These are phyloP conservation scores for Cladophialophora immunda DNA, from an alignment of 2,329 filamentous ascomycete species.

Conservation along the genomic window DNA sequence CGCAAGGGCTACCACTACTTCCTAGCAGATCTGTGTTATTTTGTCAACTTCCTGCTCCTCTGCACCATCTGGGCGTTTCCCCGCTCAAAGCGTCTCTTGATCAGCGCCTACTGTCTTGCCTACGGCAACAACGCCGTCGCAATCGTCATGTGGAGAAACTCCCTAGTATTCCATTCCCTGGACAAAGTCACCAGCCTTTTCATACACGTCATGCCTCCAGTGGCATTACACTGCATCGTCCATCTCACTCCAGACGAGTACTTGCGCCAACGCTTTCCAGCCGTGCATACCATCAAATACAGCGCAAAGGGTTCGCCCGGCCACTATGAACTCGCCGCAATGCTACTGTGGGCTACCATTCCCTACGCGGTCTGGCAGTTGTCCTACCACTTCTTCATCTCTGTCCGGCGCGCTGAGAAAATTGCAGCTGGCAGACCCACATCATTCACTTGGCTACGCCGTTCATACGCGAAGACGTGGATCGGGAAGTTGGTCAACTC, in stretches of 20 bases:
- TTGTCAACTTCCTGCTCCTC: conserved; percentile 87
- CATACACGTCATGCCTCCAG: conserved; percentile 99
- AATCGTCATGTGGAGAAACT: conserved; percentile 99
- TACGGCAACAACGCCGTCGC: conserved; percentile 97
- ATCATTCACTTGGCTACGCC: conserved; percentile 95
- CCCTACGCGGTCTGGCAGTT: conserved; percentile 95
- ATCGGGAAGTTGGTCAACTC: conserved; percentile 85
- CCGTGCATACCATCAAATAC: conserved; percentile 81
- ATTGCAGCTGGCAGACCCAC: conserved; percentile 95
- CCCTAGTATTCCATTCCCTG: conserved; percentile 95
- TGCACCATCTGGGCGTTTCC: conserved; percentile 92
- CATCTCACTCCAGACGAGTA: conserved; percentile 75
- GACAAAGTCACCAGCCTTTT: conserved; percentile 98
- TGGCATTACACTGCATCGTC: conserved; percentile 88
- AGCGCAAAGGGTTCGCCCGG: conserved; percentile 74
- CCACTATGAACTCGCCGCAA: conserved; percentile 80
- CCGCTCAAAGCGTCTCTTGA: conserved; percentile 87
- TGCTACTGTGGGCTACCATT: conserved; percentile 93
- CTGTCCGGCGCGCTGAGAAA: conserved; percentile 90
- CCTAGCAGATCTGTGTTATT: conserved; percentile 96
- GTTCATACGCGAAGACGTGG: conserved; percentile 87
- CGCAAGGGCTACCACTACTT: conserved; percentile 96
- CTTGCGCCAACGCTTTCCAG: conserved; percentile 79
- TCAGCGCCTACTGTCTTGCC: conserved; percentile 88
- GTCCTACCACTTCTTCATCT: conserved; percentile 92